Base-by-base conservation (phyloP, 176 grass and related monocot species). In the Pontederia paniculata region DNA sequence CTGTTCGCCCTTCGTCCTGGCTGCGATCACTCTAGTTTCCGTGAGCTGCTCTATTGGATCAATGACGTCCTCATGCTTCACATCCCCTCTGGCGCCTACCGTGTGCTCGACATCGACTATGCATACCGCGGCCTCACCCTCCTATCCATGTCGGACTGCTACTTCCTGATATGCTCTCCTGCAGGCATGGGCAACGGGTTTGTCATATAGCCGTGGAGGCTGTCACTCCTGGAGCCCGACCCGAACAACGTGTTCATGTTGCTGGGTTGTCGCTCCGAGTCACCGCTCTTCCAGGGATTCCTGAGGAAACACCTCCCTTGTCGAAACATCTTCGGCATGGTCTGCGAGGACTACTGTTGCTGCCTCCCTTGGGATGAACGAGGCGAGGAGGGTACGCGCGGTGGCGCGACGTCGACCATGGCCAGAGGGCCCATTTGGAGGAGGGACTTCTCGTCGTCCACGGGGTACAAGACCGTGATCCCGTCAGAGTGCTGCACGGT, bases 121-220 rank as follows among this genome's bases (percentile, higher is more conserved):
- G 82, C 80, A 5, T 97, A 84, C 76, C 71, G 66, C 7, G 86
- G 80, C 58, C 58, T 97, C 48, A 81, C 86, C 45, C 78, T 97
- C 41, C 82, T 77, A n/a, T 73, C 70, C 73, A 97, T 97, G 86
- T 97, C 91, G 51, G 83, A 97, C 77, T 97, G 91, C 77, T 88
- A 88, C 74, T 72, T 82, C 74, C 80, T 97, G 5, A 67, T 76
- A 54, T 83, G 77, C 12, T 67, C 85, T 14, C 68, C 86, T 1
- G 61, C 31, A 1, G 82, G 86, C 3, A 58, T 72, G 0, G 86
- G 79, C 45, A 89, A 90, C 55, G 91, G 86, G 8, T 97, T 97
- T 56, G 74, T 75, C 55, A 61, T 97, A 0, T 77, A 97, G 83
- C 56, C 80, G 7, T 97, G 91, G 91, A 76, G 86, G 48, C 77